These are phyloP conservation scores for Quercus phellos DNA, from an alignment of 331 rosid species.

Conservation along the genomic window DNA sequence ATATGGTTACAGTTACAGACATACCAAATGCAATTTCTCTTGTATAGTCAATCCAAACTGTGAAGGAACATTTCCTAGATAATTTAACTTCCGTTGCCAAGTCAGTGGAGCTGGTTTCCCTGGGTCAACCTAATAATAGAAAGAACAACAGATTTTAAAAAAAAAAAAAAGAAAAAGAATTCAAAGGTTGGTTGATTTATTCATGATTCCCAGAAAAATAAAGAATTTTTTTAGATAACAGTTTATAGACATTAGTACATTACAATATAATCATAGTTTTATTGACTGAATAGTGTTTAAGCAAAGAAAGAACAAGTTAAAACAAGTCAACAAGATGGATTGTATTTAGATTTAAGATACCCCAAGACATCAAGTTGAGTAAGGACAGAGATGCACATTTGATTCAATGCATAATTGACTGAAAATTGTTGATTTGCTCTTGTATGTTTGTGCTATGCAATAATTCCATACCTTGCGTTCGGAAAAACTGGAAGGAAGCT, in stretches of 20 bases:
- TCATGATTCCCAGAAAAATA: neutral
- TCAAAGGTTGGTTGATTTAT: neutral
- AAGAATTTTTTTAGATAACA: too few species aligned
- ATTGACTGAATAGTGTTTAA: too few species aligned
- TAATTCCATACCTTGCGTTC: neutral
- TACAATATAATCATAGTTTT: too few species aligned
- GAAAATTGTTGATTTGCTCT: neutral
- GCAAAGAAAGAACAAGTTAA: neutral
- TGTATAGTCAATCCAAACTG: slow-evolving; percentile 6
- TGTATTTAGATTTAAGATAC: neutral
- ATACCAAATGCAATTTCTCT: slow-evolving; percentile 30
- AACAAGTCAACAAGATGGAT: neutral
- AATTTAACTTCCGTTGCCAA: slow-evolving; percentile 30
- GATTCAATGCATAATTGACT: neutral
- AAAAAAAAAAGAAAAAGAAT: neutral
- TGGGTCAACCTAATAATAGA: slow-evolving; percentile 18
- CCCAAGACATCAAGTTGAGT: neutral
- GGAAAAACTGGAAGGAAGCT: neutral
- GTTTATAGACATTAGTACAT: too few species aligned
- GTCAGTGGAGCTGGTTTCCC: slow-evolving; percentile 25
- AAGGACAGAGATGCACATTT: neutral
- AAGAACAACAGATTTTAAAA: neutral
- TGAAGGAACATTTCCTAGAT: slow-evolving; percentile 17
- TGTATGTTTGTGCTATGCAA: neutral
- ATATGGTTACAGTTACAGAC: neutral